phyloP scores from a whole-genome alignment of 2,329 filamentous ascomycete species.

The Cytospora mali region DNA sequence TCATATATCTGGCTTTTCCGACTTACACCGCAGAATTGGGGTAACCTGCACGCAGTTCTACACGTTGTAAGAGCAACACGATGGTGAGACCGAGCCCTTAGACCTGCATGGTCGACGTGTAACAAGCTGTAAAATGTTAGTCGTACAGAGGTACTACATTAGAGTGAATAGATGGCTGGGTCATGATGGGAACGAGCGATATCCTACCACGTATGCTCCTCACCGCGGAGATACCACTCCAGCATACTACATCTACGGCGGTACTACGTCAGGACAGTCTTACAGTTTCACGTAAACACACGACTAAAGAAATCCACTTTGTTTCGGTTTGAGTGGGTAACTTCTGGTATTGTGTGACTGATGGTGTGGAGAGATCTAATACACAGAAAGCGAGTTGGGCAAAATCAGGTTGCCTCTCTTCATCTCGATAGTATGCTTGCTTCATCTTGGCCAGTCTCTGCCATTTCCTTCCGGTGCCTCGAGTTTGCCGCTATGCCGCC shows the following conservation, averaged over 20 bases:
- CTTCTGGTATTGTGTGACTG: conserved; percentile 62
- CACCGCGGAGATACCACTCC: background rate
- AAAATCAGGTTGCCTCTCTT: conserved; percentile 34
- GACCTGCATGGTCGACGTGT: background rate
- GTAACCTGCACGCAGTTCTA: background rate
- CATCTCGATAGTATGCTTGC: conserved; percentile 8
- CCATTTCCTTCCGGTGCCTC: conserved; percentile 30
- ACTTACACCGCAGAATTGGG: background rate
- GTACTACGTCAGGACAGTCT: background rate
- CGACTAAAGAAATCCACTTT: background rate
- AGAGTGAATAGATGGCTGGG: too few species aligned
- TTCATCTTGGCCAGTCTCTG: conserved; percentile 4
- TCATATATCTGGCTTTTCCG: background rate
- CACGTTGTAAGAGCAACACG: background rate
- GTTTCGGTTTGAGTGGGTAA: conserved; percentile 59
- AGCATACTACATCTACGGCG: background rate
- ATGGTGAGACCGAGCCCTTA: background rate
- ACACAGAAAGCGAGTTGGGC: conserved; percentile 67
- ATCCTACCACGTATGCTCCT: background rate
- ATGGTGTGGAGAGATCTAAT: conserved; percentile 54
- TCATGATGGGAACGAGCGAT: background rate
- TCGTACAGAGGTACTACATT: background rate
- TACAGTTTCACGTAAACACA: background rate
- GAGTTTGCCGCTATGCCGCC: conserved; percentile 31
- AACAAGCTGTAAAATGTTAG: background rate